Conservation (phyloP, 2,329 filamentous ascomycete species). For the Ascochyta rabiei region DNA sequence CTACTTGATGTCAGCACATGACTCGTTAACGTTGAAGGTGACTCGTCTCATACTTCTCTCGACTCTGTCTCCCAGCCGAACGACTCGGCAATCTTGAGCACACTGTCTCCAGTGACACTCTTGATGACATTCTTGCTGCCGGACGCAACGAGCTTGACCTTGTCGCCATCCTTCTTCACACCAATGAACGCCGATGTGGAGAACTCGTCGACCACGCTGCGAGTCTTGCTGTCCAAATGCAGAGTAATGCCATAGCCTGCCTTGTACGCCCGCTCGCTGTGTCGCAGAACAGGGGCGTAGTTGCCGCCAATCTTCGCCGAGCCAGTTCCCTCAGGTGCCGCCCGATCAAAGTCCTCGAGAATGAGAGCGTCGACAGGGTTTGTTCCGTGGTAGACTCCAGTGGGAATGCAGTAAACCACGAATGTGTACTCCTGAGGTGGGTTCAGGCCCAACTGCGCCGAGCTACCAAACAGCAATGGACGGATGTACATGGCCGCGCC, state of each 20-base stretch:
- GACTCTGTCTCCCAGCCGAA: slow-evolving; percentile 87
- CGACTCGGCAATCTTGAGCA: slow-evolving; percentile 74
- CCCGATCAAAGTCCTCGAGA: slow-evolving; percentile 90
- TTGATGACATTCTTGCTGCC: slow-evolving; percentile 88
- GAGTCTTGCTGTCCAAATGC: slow-evolving; percentile 84
- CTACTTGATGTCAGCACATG: slow-evolving; percentile 43
- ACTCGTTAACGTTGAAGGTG: background rate
- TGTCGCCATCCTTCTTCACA: slow-evolving; percentile 65
- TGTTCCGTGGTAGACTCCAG: slow-evolving; percentile 90
- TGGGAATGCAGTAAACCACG: slow-evolving; percentile 86
- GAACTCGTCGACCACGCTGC: slow-evolving; percentile 92
- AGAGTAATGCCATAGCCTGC: slow-evolving; percentile 93
- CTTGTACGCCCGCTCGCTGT: slow-evolving; percentile 79
- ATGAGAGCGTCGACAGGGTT: slow-evolving; percentile 87
- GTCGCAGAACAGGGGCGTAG: slow-evolving; percentile 88
- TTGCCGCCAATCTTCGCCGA: slow-evolving; percentile 95
- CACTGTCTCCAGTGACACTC: slow-evolving; percentile 80
- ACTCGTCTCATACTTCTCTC: slow-evolving; percentile 61
- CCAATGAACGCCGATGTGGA: slow-evolving; percentile 94
- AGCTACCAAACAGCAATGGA: slow-evolving; percentile 84
- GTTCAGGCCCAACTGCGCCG: slow-evolving; percentile 82
- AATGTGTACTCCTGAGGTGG: slow-evolving; percentile 94
- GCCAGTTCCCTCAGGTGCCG: slow-evolving; percentile 89
- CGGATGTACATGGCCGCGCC: slow-evolving; percentile 93
- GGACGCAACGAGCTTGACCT: slow-evolving; percentile 80